Base-by-base conservation (phyloP, 805 yeast genomes). In the Wickerhamiella kurtzmanii region DNA sequence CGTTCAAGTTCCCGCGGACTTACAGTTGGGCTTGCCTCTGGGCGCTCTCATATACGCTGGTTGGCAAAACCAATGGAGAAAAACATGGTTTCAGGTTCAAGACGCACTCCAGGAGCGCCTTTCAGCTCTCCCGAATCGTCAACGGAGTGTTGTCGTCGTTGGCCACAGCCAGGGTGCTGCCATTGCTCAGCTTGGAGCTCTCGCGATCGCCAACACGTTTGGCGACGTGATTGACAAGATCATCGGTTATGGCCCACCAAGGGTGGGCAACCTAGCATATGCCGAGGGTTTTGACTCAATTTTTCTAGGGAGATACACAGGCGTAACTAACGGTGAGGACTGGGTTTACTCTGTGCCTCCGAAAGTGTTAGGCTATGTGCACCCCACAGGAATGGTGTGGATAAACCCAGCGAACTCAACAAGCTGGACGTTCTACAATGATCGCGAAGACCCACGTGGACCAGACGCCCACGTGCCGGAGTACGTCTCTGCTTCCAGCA, bases 131-230 rank as follows among this genome's bases (percentile, higher is more conserved):
- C 41, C 41, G 4, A 22, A 19, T n/a, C 22, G 9, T 11, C 32
- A 25, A 25, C 32, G 11, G 11, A 36, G 17, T 6, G 22, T 37
- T 15, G 22, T 37, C 15, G 41, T 37, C 15, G 22, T 19, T 17
- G 41, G 41, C n/a, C 41, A 37, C 41, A 37, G 41, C 15, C 20
- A 16, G 41, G 41, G 41, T 5, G 41, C 41, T 17, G 17, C 41
- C 20, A 37, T 37, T 16, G 19, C 22, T 5, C 41, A 37, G 21
- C 41, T 37, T 17, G 41, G 21, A 5, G 41, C 41, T 6, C 22
- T 37, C 21, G 41, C 41, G 6, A 37, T 37, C 22, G 15, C 16
- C 15, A n/a, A 37, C 15, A 17, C 41, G 5, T 19, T 37, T 37
- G 41, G 41, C 20, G 22, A 37, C 6, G 41, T 37, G 6, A 15